Evolutionary conservation across 139 green algal genomes (phyloP).

Genomic region (Tetradesmus lagerheimii): DNA sequence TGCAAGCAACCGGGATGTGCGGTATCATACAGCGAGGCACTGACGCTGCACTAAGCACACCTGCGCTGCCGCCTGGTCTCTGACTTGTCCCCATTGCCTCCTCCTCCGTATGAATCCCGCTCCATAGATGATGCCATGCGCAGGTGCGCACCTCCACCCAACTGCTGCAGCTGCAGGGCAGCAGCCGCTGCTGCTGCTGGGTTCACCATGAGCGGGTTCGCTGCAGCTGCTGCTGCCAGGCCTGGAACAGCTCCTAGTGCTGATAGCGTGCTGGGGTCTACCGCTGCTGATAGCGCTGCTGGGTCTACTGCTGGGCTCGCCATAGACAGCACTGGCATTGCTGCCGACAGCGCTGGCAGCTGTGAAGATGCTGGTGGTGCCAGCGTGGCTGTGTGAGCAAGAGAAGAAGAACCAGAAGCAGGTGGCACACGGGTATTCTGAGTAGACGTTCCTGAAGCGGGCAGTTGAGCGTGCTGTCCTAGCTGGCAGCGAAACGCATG

Average conservation of each 20-base stretch:
- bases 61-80: constrained; percentile 64
- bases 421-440: neutral
- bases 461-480: constrained; percentile 1
- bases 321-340: neutral
- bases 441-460: neutral
- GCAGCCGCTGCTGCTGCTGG: constrained; percentile 47
- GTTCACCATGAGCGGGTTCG: constrained; percentile 25
- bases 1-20: neutral
- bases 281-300: neutral
- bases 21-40: neutral
- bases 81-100: constrained; percentile 47
- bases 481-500: constrained; percentile 2
- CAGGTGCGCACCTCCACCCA: neutral
- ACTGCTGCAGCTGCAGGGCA: constrained; percentile 33
- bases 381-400: neutral
- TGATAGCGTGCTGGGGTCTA: constrained; percentile 22
- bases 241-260: neutral
- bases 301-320: constrained; percentile 17
- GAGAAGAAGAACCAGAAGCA: neutral
- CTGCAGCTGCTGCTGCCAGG: neutral
- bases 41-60: constrained; percentile 21
- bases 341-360: neutral
- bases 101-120: neutral
- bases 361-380: neutral
- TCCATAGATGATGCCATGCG: neutral